Evolutionary conservation across 768 basidiomycete genomes (phyloP).

Genomic region (Agaricus sinodeliciosus): DNA sequence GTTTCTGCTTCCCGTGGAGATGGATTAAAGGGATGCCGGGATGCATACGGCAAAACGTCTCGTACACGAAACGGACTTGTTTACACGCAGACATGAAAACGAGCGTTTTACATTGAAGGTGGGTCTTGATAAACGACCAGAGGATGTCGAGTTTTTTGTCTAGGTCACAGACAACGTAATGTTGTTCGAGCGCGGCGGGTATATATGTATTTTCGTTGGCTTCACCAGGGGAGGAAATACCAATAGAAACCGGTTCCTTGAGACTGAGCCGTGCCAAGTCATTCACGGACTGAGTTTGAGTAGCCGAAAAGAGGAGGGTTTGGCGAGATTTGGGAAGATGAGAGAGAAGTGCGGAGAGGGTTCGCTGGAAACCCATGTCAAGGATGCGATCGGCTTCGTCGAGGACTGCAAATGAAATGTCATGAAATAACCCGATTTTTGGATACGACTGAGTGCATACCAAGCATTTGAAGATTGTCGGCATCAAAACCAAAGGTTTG

Average conservation of each 20-base stretch:
- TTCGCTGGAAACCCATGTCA: constrained; percentile 92
- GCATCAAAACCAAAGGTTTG: constrained; percentile 94
- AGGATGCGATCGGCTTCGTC: constrained; percentile 97
- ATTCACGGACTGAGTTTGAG: constrained; percentile 84
- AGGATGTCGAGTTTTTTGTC: constrained; percentile 87
- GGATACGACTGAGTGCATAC: constrained; percentile 35
- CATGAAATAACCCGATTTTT: too few relatives aligned
- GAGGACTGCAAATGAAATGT: constrained; percentile 48
- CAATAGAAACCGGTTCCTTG: constrained; percentile 71
- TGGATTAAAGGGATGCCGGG: constrained; percentile 91
- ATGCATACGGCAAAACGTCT: constrained; percentile 93
- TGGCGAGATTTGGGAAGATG: constrained; percentile 91
- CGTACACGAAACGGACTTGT: constrained; percentile 95
- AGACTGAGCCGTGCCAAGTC: constrained; percentile 90
- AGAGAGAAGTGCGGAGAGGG: constrained; percentile 83
- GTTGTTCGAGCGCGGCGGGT: constrained; percentile 79
- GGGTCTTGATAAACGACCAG: constrained; percentile 93
- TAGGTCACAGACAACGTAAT: constrained; percentile 77
- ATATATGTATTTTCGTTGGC: constrained; percentile 39
- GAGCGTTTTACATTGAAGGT: constrained; percentile 84
- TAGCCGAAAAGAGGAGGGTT: constrained; percentile 95
- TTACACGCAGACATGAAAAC: constrained; percentile 95
- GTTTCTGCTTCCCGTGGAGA: constrained; percentile 95
- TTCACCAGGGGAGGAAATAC: constrained; percentile 44
- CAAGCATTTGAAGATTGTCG: constrained; percentile 84